Conservation (phyloP, 1,284 basidiomycete species). For the Sutorius eximius region DNA sequence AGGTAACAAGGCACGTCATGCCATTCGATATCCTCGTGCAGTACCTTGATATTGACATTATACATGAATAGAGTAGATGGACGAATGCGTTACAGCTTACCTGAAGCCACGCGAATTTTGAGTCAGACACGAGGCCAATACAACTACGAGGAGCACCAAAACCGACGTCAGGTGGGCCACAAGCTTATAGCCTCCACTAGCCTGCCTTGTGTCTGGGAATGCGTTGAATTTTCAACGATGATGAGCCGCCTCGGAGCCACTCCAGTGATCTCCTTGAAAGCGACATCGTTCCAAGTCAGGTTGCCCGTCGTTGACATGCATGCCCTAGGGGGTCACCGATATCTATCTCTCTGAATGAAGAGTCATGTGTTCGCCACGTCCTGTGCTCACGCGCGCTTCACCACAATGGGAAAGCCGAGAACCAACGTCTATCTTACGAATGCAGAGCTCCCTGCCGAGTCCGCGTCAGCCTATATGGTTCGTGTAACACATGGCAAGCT, state of each 20-base stretch:
- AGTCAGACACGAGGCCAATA: constrained; percentile 1
- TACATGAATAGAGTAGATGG: neutral
- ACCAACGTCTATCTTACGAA: constrained; percentile 8
- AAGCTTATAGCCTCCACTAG: no score
- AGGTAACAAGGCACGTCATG: neutral
- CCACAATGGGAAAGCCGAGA: constrained; percentile 11
- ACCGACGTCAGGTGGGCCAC: neutral
- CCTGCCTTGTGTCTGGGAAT: neutral
- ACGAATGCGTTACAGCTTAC: neutral
- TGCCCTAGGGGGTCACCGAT: neutral
- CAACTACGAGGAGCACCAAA: constrained; percentile 1
- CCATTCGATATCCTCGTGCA: neutral
- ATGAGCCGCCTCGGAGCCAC: neutral
- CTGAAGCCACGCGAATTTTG: neutral
- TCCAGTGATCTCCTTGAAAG: constrained; percentile 10
- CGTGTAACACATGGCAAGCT: neutral
- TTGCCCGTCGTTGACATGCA: constrained; percentile 1
- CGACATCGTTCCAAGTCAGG: constrained; percentile 11
- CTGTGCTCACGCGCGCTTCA: neutral
- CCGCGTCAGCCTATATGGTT: neutral
- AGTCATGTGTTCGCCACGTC: neutral
- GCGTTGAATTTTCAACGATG: constrained; percentile 3
- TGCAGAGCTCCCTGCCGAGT: constrained; percentile 5
- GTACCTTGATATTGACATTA: neutral
- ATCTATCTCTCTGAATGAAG: constrained; percentile 2